Base-by-base conservation (phyloP, 345 rosid species). In the Eutrema yunnanense region DNA sequence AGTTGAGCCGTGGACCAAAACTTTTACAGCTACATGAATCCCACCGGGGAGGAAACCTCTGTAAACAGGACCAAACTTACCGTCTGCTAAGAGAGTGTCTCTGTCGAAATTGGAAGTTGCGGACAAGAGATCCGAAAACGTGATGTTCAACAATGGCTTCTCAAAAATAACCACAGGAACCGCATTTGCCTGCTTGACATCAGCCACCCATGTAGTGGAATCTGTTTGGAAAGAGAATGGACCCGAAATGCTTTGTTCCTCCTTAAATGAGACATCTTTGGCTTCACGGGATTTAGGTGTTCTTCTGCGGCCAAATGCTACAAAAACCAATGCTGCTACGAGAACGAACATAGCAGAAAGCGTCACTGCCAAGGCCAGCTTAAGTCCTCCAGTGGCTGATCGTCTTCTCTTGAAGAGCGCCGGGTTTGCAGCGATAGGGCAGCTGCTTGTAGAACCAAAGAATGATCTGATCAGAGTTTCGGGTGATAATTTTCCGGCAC, bases 121-220 rank as follows among this genome's bases (percentile, higher is more conserved):
- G 64, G 87, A 77, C 70, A 93, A 79, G 82, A 93, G 92, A 84
- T 93, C 96, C 0, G 84, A 96, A 65, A 93, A 93, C 37, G 97
- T 90, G 51, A 90, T 84, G 72, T 85, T 84, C 82, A 87, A 54
- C 83, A 93, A 77, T 44, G 98, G 98, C 74, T 93, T 93, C 88
- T 89, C 98, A 69, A 93, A 89, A 19, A 93, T 86, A 61, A 93
- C 88, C 6, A 87, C 96, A 0, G 84, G 85, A 37, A 90, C 96
- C 2, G 87, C 82, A 9, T 72, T 82, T 49, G 97, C 96, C 67
- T 87, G 94, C 84, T 90, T 93, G 55, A 93, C 92, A 84, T 89
- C 96, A 36, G 98, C 98, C 2, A 93, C 88, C 97, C 97, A 90
- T 34, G 91, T 90, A 7, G 92, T 87, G 3, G 97, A 93, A 86